Conservation (phyloP, 345 rosid genomes). For the Microcos paniculata region DNA sequence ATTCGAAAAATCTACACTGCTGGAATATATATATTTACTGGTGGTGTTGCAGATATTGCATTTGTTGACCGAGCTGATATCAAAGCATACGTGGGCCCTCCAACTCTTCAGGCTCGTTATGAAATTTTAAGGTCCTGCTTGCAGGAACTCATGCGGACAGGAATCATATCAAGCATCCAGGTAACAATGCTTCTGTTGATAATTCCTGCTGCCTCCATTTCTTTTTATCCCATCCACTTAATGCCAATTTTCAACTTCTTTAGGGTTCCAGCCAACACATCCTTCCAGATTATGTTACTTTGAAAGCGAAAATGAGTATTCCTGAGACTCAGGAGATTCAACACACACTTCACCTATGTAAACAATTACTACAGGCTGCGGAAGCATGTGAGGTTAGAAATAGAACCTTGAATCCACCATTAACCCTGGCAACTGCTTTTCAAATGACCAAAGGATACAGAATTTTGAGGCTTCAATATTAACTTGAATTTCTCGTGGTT, state of each 20-base stretch:
- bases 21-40: not conserved
- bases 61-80: slow-evolving; percentile 97
- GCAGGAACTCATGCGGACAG: slow-evolving; percentile 71
- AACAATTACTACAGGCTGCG: slow-evolving; percentile 78
- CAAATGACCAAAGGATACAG: not conserved
- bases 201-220: too few species aligned
- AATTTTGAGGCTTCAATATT: not conserved
- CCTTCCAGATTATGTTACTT: slow-evolving; percentile 63
- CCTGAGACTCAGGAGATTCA: slow-evolving; percentile 44
- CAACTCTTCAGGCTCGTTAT: slow-evolving; percentile 89
- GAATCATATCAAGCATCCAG: slow-evolving; percentile 67
- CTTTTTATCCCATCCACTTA: not conserved
- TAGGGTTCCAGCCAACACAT: slow-evolving; percentile 48
- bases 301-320: slow-evolving; percentile 51
- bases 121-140: slow-evolving; percentile 85
- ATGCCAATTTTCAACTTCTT: slow-evolving; percentile 14
- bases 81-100: slow-evolving; percentile 97
- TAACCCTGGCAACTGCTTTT: not conserved
- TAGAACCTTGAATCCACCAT: not conserved
- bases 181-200: slow-evolving; percentile 33
- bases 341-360: slow-evolving; percentile 32
- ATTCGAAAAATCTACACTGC: not conserved
- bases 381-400: slow-evolving; percentile 75
- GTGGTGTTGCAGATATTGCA: slow-evolving; percentile 73
- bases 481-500: slow-evolving; percentile 8